phyloP scores from a whole-genome alignment of 1,139 yeast species.

The Sugiyamaella sp. region DNA sequence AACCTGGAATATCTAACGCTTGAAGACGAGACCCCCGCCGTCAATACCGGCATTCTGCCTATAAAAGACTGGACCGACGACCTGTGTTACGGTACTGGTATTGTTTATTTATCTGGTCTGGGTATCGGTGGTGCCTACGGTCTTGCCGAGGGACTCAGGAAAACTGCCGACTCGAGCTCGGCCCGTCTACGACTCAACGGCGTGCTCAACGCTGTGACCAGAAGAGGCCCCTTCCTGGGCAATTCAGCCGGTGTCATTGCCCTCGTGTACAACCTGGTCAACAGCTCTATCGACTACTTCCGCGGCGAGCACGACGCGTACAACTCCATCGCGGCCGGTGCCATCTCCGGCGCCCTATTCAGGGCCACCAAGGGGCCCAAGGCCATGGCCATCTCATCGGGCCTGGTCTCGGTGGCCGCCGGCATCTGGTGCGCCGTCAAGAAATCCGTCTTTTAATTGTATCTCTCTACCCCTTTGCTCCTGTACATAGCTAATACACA shows the following conservation, averaged over 20 bases:
- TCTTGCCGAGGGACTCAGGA: constrained; percentile 77
- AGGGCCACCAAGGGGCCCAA: constrained; percentile 81
- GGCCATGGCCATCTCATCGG: constrained; percentile 89
- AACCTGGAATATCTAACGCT: constrained; percentile 89
- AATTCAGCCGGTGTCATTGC: constrained; percentile 95
- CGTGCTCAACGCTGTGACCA: constrained; percentile 85
- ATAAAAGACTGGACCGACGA: constrained; percentile 98
- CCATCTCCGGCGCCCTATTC: constrained; percentile 88
- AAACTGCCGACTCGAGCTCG: constrained; percentile 73
- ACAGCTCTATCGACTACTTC: constrained; percentile 70
- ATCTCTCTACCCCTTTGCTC: neutral
- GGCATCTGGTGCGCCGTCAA: constrained; percentile 92
- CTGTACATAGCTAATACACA: constrained; percentile 18
- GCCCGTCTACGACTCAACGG: constrained; percentile 83
- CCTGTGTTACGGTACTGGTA: constrained; percentile 96
- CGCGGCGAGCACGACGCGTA: constrained; percentile 88
- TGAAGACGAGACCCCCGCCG: constrained; percentile 75
- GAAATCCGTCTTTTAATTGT: constrained; percentile 41
- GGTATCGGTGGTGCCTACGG: constrained; percentile 91
- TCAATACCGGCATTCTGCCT: constrained; percentile 80
- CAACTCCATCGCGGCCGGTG: constrained; percentile 89
- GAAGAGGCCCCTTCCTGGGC: constrained; percentile 94
- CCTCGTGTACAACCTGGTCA: constrained; percentile 80
- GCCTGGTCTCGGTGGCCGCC: constrained; percentile 84
- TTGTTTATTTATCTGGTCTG: constrained; percentile 80